Conservation (phyloP, 2,329 filamentous ascomycete species). For the Aspergillus costaricaensis region DNA sequence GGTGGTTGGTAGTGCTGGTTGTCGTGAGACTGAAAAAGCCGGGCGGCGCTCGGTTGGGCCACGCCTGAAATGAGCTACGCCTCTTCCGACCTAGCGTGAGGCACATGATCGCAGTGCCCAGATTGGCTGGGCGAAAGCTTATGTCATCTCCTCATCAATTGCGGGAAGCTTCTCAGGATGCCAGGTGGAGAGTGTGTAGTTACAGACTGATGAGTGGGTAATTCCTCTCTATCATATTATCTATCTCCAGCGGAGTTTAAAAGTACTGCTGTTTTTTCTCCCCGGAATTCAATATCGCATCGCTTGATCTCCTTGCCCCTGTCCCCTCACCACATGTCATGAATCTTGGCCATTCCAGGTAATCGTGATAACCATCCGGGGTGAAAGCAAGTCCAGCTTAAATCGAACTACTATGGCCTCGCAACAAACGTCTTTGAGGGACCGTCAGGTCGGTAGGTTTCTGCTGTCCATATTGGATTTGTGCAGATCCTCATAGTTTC, state of each 20-base stretch:
- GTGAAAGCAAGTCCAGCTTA: conserved; percentile 13
- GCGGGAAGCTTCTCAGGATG: conserved; percentile 28
- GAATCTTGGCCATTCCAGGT: conserved; percentile 16
- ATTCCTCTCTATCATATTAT: background rate
- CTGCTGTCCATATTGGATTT: conserved; percentile 3
- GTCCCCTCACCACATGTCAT: conserved; percentile 24
- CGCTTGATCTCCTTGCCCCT: no score
- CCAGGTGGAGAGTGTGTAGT: conserved; percentile 31
- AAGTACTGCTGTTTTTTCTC: background rate
- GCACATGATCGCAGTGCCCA: conserved; percentile 18
- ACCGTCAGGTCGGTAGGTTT: conserved; percentile 69
- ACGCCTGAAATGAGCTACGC: conserved; percentile 11
- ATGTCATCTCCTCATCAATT: conserved; percentile 27
- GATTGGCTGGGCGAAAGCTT: conserved; percentile 18
- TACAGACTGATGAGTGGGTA: background rate
- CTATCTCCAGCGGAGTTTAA: background rate
- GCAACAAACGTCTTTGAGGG: conserved; percentile 62
- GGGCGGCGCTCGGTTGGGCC: conserved; percentile 22
- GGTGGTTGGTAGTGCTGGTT: conserved; percentile 21
- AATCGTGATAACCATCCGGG: conserved; percentile 20
- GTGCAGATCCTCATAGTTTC: background rate
- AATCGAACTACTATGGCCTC: conserved; percentile 52
- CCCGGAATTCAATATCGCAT: no score
- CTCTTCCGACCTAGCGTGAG: conserved; percentile 14
- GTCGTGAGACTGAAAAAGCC: conserved; percentile 28